These are phyloP conservation scores for Falciphora oryzae DNA, from an alignment of 2,329 filamentous ascomycete species.

Conservation along the genomic window DNA sequence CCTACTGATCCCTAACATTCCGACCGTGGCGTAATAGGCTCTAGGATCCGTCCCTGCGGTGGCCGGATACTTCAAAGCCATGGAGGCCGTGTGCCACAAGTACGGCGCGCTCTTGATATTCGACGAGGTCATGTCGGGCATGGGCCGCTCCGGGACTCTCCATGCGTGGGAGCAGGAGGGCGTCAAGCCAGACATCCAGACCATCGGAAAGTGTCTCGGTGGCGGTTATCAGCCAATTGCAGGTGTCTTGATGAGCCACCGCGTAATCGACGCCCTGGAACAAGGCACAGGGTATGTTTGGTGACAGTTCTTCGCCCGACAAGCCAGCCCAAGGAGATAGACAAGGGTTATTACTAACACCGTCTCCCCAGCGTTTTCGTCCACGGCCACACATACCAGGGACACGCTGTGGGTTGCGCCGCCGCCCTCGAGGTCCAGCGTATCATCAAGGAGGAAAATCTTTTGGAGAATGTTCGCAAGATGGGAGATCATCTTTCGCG, in stretches of 20 bases:
- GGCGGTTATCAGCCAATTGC: constrained; percentile 58
- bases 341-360: no score
- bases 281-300: constrained; percentile 31
- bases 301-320: no score
- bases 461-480: constrained; percentile 28
- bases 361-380: constrained; percentile 31
- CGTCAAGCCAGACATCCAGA: constrained; percentile 55
- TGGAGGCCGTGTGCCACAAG: constrained; percentile 47
- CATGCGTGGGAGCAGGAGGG: constrained; percentile 59
- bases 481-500: constrained; percentile 26
- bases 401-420: constrained; percentile 32
- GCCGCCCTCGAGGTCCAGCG: constrained; percentile 35
- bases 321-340: not conserved
- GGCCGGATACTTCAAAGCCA: constrained; percentile 47
- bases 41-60: constrained; percentile 46
- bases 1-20: not conserved
- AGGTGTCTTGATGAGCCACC: constrained; percentile 46
- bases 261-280: constrained; percentile 41
- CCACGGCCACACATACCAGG: constrained; percentile 55
- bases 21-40: constrained; percentile 19
- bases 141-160: constrained; percentile 54
- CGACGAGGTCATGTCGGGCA: constrained; percentile 64
- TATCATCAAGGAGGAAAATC: constrained; percentile 29
- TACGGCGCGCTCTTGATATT: constrained; percentile 50
- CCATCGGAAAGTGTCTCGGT: constrained; percentile 57